phyloP scores from a whole-genome alignment of 2,329 filamentous ascomycete genomes.

The Arthroderma sp. region DNA sequence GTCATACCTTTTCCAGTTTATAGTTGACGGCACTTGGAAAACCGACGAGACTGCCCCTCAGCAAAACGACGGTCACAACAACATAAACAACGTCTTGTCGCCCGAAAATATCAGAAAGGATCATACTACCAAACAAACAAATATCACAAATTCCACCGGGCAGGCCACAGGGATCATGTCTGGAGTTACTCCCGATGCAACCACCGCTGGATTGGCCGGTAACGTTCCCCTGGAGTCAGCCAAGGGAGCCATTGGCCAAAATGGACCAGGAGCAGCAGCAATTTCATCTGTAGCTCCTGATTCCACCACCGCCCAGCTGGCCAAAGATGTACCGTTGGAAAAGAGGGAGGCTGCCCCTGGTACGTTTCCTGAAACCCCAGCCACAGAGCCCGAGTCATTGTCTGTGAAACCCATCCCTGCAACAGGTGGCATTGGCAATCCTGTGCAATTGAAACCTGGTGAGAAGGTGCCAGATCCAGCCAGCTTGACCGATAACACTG shows the following conservation, averaged over 20 bases:
- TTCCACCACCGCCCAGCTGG: conserved; percentile 58
- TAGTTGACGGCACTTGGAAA: conserved; percentile 85
- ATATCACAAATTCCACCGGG: conserved; percentile 1
- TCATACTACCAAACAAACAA: not conserved
- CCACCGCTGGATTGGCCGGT: conserved; percentile 56
- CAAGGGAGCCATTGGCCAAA: conserved; percentile 9
- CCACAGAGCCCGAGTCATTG: conserved; percentile 32
- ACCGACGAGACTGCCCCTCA: conserved; percentile 67
- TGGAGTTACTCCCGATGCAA: conserved; percentile 55
- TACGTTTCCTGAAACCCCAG: conserved; percentile 60
- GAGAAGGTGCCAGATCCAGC: conserved; percentile 62
- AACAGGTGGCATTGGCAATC: conserved; percentile 54
- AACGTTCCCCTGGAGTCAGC: conserved; percentile 44
- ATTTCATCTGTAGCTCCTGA: conserved; percentile 55
- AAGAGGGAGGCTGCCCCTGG: conserved; percentile 42
- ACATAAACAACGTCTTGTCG: conserved; percentile 83
- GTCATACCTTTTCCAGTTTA: conserved; percentile 49
- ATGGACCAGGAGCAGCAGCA: conserved; percentile 25
- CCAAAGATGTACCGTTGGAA: conserved; percentile 53
- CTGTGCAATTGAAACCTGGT: conserved; percentile 63
- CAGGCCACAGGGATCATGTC: conserved; percentile 31
- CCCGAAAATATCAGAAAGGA: conserved; percentile 51
- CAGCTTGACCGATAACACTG: conserved; percentile 53
- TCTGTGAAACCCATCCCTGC: conserved; percentile 47
- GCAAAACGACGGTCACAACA: conserved; percentile 70